Evolutionary conservation across 2,329 filamentous ascomycete genomes (phyloP).

Genomic region (Cordyceps cateniannulata): DNA sequence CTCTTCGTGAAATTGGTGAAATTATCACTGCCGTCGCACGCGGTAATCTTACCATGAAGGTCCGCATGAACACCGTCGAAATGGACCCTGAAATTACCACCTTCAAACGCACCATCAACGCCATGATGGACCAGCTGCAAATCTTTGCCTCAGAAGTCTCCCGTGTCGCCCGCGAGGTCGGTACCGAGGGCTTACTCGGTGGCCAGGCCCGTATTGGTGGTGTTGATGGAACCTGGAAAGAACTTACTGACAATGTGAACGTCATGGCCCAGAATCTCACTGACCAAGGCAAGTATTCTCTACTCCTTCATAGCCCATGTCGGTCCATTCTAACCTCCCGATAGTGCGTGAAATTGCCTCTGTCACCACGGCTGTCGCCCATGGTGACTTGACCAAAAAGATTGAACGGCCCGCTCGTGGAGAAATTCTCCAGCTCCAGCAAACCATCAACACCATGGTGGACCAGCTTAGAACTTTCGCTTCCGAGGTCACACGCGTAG

Average conservation of each 20-base stretch:
- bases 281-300: slow-evolving; percentile 51
- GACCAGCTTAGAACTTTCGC: slow-evolving; percentile 79
- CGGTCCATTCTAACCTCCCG: background rate
- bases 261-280: slow-evolving; percentile 80
- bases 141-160: slow-evolving; percentile 96
- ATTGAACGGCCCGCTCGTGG: slow-evolving; percentile 75
- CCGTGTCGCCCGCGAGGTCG: slow-evolving; percentile 88
- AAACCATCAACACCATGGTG: slow-evolving; percentile 87
- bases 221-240: slow-evolving; percentile 95
- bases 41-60: slow-evolving; percentile 93
- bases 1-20: slow-evolving; percentile 89
- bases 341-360: slow-evolving; percentile 75
- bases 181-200: slow-evolving; percentile 88
- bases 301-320: too few species aligned
- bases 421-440: slow-evolving; percentile 76
- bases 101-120: slow-evolving; percentile 97
- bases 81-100: slow-evolving; percentile 98
- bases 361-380: slow-evolving; percentile 76
- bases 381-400: slow-evolving; percentile 78
- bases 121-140: slow-evolving; percentile 97
- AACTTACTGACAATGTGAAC: slow-evolving; percentile 85
- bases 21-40: slow-evolving; percentile 95
- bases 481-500: slow-evolving; percentile 76
- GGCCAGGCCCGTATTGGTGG: slow-evolving; percentile 91
- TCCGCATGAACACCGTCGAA: slow-evolving; percentile 89